Conservation (phyloP, 768 basidiomycete genomes). For the Boletus rex-veris region DNA sequence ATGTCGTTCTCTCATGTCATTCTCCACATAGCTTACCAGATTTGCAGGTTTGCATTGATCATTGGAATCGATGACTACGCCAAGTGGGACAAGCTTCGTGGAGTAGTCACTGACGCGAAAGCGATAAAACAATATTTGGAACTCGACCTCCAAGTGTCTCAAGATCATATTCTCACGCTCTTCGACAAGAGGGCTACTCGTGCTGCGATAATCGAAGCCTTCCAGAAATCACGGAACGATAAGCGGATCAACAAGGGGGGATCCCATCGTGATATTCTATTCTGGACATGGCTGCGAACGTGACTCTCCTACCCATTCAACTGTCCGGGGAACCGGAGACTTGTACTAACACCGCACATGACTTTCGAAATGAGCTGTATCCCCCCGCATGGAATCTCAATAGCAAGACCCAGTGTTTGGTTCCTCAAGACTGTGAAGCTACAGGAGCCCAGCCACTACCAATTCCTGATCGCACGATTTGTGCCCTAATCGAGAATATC, state of each 20-base stretch:
- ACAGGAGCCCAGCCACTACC: not conserved
- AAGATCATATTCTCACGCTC: slow-evolving; percentile 34
- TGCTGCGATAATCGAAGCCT: slow-evolving; percentile 29
- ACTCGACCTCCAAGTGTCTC: slow-evolving; percentile 28
- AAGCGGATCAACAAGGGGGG: slow-evolving; percentile 24
- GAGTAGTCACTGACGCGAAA: slow-evolving; percentile 32
- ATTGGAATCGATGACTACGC: slow-evolving; percentile 44
- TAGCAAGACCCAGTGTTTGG: slow-evolving; percentile 24
- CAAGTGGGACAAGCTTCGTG: slow-evolving; percentile 26
- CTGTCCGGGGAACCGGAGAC: no score
- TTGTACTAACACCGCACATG: no score
- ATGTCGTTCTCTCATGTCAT: not conserved
- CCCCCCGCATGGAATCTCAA: slow-evolving; percentile 26
- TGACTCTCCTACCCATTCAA: slow-evolving; percentile 11
- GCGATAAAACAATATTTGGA: slow-evolving; percentile 34
- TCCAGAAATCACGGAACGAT: slow-evolving; percentile 24
- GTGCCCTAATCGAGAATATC: slow-evolving; percentile 35
- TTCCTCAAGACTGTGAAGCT: slow-evolving; percentile 31
- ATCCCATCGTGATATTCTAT: slow-evolving; percentile 42
- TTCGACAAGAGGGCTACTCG: slow-evolving; percentile 39
- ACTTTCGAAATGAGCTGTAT: no score
- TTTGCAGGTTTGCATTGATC: slow-evolving; percentile 34
- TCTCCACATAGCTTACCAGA: no score
- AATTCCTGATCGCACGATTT: slow-evolving; percentile 44
- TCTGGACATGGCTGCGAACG: slow-evolving; percentile 42